Evolutionary conservation across 148 eudicot genomes (phyloP).

Genomic region (Camellia sinensis): DNA sequence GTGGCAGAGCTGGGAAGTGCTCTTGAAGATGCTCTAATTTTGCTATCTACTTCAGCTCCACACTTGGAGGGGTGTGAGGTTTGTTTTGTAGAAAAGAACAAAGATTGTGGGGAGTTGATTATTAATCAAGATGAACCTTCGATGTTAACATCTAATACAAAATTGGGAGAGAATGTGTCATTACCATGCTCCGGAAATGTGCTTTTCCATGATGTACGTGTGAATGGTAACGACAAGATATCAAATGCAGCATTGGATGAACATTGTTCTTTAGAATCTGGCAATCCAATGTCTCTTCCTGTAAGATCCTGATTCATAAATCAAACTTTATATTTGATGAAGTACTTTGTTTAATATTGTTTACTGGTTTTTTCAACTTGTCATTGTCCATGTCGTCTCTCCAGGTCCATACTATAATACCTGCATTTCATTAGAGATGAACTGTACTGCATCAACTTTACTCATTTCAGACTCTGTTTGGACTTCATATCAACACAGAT

Average conservation of each 20-base stretch:
- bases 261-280: background rate
- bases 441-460: background rate
- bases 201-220: background rate
- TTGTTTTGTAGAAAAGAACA: background rate
- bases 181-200: constrained; percentile 1
- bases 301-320: constrained; percentile 15
- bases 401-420: background rate
- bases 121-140: background rate
- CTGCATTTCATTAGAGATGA: background rate
- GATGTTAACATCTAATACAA: constrained; percentile 2
- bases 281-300: constrained; percentile 5
- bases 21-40: constrained; percentile 20
- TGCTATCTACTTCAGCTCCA: constrained; percentile 15
- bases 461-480: background rate
- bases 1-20: constrained; percentile 16
- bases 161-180: background rate
- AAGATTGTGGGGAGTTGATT: background rate
- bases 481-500: background rate
- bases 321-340: background rate
- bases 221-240: background rate
- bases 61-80: constrained; percentile 1
- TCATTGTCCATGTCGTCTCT: background rate
- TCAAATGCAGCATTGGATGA: constrained; percentile 5
- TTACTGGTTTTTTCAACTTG: background rate
- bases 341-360: background rate